These are phyloP conservation scores for Fusarium liriodendri DNA, from an alignment of 2,329 filamentous ascomycete genomes.

Conservation along the genomic window DNA sequence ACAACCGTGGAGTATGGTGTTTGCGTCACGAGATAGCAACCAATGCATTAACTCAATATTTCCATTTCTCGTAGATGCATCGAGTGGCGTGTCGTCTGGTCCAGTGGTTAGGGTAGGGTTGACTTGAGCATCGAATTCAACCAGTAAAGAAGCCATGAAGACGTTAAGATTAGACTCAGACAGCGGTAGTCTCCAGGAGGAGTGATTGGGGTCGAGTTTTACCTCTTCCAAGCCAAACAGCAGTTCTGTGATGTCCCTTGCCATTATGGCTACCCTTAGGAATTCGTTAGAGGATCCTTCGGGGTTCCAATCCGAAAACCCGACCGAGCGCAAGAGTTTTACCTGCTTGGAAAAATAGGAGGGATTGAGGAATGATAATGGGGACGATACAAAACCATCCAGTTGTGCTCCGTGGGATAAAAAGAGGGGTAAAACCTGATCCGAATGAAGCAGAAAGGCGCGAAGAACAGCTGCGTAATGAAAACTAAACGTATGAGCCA, in stretches of 20 bases:
- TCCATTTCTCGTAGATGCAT: background rate
- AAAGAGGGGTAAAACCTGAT: background rate
- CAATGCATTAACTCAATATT: background rate
- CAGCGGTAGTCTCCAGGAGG: rapidly evolving
- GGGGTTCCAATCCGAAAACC: background rate
- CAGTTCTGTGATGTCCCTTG: background rate
- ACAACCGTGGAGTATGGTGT: background rate
- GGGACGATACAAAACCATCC: background rate
- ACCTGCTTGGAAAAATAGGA: background rate
- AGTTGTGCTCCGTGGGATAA: background rate
- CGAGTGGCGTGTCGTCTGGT: background rate
- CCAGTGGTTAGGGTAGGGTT: rapidly evolving
- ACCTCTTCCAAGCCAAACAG: background rate
- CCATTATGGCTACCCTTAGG: rapidly evolving
- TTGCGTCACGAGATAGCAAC: background rate
- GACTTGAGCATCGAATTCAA: background rate
- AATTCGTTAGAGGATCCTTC: background rate
- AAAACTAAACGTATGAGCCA: background rate
- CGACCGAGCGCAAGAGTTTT: background rate
- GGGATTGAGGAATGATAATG: rapidly evolving
- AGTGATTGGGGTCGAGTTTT: background rate
- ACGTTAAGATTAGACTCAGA: background rate
- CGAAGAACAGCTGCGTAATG: rapidly evolving
- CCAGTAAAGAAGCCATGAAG: background rate
- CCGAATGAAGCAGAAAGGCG: background rate